phyloP scores from a whole-genome alignment of 306 rosid species.

The Hippophae tibetana region DNA sequence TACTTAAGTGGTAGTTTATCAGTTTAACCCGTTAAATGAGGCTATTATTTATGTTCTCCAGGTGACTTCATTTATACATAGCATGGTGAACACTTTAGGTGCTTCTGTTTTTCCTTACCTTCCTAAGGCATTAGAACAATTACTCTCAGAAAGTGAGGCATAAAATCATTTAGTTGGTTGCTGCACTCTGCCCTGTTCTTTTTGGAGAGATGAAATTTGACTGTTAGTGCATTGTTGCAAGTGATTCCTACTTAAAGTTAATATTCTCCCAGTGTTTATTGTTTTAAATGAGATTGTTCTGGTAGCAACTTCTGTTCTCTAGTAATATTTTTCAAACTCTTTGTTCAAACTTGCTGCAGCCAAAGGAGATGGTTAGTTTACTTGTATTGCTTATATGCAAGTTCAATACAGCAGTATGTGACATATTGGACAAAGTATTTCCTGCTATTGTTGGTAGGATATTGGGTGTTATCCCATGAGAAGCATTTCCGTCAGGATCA shows the following conservation, averaged over 20 bases:
- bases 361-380: slow-evolving; percentile 74
- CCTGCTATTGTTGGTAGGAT: slow-evolving; percentile 66
- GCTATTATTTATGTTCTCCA: slow-evolving; percentile 21
- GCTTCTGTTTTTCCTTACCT: slow-evolving; percentile 84
- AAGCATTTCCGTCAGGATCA: slow-evolving; percentile 66
- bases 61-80: slow-evolving; percentile 94
- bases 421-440: slow-evolving; percentile 78
- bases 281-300: no score
- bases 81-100: slow-evolving; percentile 95
- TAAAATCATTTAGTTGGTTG: background rate
- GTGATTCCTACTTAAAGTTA: background rate
- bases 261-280: no score
- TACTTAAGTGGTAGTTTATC: slow-evolving; percentile 5
- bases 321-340: no score
- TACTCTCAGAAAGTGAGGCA: slow-evolving; percentile 88
- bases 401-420: slow-evolving; percentile 55
- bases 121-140: slow-evolving; percentile 81
- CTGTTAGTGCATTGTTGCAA: background rate
- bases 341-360: slow-evolving; percentile 42
- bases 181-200: background rate
- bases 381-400: slow-evolving; percentile 85
- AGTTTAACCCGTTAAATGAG: slow-evolving; percentile 17
- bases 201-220: slow-evolving; percentile 2
- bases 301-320: no score
- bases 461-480: slow-evolving; percentile 65